Evolutionary conservation across 1,284 basidiomycete species (phyloP), one percentile per base, ranked within the genome.

Genomic region (Sporisorium iseilematis-ciliati): DNA sequence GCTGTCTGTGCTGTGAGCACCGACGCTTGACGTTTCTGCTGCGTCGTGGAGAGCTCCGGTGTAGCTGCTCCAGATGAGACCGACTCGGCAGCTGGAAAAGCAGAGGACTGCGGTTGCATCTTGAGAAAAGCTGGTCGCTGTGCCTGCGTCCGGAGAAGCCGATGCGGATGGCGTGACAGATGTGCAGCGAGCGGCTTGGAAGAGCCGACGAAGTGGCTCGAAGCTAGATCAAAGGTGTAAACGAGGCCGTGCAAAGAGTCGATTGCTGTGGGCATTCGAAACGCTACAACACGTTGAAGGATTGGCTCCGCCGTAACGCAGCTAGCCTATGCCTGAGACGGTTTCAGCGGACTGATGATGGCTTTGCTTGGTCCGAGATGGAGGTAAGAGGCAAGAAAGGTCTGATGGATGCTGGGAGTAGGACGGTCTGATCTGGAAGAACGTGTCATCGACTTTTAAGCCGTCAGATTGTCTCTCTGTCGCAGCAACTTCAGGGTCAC

Each of bases 1-100:
- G 64, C 60, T 16, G 65, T 67, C 40, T 67, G 70, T 25, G 65
- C 21, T 18, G 70, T 42, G 31, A 74, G 54, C 2, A 57, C 49
- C 12, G 71, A 65, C 20, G 71, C 65, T 41, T 65, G 61, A 10
- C 71, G 65, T 46, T 65, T 57, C 40, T 74, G 71, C 40, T 60
- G 62, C 21, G 45, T 35, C 6, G 31, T 11, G 7, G 53, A 57
- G 23, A 40, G 29, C 42, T 65, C 57, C 1, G 67, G 49, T 16
- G 57, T 38, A 25, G 41, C 33, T 11, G 53, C 21, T 10, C 35
- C 53, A 3, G 67, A 56, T 14, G 52, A 33, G 35, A 46, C 26
- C 25, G 56, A 53, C 25, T 57, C 57, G 23, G 65, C 35, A 8
- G 45, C 25, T 56, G 48, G 33, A 3, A 55, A 31, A 7, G 40